Evolutionary conservation across 768 basidiomycete species (phyloP).

Genomic region (Imleria badia): DNA sequence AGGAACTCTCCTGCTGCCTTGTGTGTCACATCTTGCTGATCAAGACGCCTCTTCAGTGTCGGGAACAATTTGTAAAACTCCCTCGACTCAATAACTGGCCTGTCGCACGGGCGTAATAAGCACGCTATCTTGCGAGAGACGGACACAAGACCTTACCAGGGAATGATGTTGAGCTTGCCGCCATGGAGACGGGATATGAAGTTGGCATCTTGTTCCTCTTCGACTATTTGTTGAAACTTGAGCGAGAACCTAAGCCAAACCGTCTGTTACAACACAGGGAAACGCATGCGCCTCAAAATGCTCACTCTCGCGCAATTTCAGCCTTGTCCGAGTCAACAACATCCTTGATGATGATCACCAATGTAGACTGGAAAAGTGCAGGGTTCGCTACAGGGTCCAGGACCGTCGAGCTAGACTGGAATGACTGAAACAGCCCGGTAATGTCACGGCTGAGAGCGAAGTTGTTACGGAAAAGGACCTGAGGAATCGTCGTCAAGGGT

Average conservation of each 20-base stretch:
- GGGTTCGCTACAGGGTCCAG: conserved; percentile 60
- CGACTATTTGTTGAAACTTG: conserved; percentile 60
- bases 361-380: conserved; percentile 54
- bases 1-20: conserved; percentile 52
- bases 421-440: conserved; percentile 58
- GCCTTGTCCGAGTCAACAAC: conserved; percentile 59
- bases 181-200: conserved; percentile 60
- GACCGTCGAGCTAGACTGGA: conserved; percentile 55
- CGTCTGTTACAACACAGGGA: neutral
- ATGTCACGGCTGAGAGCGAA: conserved; percentile 65
- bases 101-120: neutral
- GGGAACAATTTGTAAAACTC: conserved; percentile 57
- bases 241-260: conserved; percentile 44
- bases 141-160: conserved; percentile 39
- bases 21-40: conserved; percentile 49
- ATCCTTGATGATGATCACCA: conserved; percentile 68
- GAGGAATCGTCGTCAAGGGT: neutral
- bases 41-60: conserved; percentile 44
- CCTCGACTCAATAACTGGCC: conserved; percentile 60
- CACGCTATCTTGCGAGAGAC: neutral
- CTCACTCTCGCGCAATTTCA: conserved; percentile 60
- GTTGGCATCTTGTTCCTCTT: conserved; percentile 57
- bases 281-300: neutral
- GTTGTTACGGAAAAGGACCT: conserved; percentile 68
- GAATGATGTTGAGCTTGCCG: conserved; percentile 54